A percentile compares a stretch with the other conserved stretches of the same genome.
phyloP scores from a whole-genome alignment of 345 rosid genomes.

The Cardamine chenopodiifolia region DNA sequence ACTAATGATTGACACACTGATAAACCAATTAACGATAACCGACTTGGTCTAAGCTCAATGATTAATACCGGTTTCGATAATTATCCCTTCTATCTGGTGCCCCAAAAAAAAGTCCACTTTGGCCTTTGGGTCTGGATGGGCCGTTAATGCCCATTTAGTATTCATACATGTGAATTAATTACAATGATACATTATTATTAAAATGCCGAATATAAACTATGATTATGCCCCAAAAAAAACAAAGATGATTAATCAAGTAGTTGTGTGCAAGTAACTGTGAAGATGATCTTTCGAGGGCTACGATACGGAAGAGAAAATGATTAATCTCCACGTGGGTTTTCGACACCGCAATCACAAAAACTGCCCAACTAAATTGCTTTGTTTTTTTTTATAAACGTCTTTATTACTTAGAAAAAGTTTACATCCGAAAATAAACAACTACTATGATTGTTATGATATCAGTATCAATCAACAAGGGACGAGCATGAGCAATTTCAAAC shows the following conservation, averaged over 20 bases:
- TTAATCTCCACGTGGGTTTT: conserved; percentile 30
- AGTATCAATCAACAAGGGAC: conserved; percentile 1
- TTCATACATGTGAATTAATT: background rate
- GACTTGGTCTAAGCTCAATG: background rate
- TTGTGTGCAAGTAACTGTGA: conserved; percentile 32
- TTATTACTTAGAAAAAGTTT: too few species aligned
- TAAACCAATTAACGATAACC: background rate
- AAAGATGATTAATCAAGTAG: conserved; percentile 6
- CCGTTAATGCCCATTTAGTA: background rate
- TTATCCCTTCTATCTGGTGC: background rate
- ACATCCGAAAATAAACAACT: too few species aligned
- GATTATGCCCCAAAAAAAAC: background rate
- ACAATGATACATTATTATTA: background rate
- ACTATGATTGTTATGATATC: background rate
- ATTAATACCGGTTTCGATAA: background rate
- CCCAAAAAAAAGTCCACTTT: background rate
- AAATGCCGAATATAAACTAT: background rate
- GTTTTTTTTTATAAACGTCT: too few species aligned
- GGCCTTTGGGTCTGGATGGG: conserved; percentile 2
- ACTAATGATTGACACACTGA: background rate
- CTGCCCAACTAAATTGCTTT: too few species aligned
- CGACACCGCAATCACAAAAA: background rate
- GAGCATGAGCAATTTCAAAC: background rate
- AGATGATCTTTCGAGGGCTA: conserved; percentile 4
- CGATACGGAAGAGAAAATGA: background rate